Evolutionary conservation across 352 stramenopile genomes (phyloP).

Genomic region (Phytophthora macrochlamydospora): DNA sequence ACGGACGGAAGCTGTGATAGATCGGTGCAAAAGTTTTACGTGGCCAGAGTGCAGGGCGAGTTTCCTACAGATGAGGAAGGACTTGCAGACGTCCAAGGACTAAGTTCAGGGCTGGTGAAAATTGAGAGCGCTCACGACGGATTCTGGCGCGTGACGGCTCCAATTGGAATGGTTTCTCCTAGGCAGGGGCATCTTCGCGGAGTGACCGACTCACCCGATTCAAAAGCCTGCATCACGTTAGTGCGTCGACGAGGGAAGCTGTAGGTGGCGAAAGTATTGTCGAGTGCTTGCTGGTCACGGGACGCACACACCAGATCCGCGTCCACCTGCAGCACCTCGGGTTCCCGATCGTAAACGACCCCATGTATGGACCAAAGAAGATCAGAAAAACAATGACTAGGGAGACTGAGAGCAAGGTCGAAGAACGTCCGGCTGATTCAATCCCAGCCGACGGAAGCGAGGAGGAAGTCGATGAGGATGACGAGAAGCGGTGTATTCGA

Average conservation of each 20-base stretch:
- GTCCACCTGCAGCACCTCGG: conserved; percentile 91
- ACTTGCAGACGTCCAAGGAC: conserved; percentile 13
- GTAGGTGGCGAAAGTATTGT: conserved; percentile 70
- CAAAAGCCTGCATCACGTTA: conserved; percentile 51
- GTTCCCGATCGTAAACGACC: conserved; percentile 94
- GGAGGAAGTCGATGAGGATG: conserved; percentile 8
- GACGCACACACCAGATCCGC: conserved; percentile 95
- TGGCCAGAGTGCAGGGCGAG: conserved; percentile 47
- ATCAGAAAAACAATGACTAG: no score
- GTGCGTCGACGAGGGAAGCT: conserved; percentile 33
- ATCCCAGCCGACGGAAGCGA: not conserved
- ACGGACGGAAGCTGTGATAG: conserved; percentile 18
- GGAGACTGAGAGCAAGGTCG: not conserved
- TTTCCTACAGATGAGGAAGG: conserved; percentile 37
- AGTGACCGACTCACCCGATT: conserved; percentile 27
- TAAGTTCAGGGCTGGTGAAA: conserved; percentile 21
- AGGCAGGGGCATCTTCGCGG: conserved; percentile 28
- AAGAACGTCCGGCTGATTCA: not conserved
- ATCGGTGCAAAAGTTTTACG: conserved; percentile 58
- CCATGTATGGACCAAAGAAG: conserved; percentile 81
- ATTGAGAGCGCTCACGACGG: conserved; percentile 9
- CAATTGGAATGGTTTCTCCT: conserved; percentile 37
- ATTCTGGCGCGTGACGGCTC: conserved; percentile 49
- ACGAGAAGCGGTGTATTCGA: conserved; percentile 22
- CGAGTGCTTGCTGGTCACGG: conserved; percentile 90